These are phyloP conservation scores for Tilletia indica DNA, from an alignment of 1,284 basidiomycete species.

Conservation along the genomic window DNA sequence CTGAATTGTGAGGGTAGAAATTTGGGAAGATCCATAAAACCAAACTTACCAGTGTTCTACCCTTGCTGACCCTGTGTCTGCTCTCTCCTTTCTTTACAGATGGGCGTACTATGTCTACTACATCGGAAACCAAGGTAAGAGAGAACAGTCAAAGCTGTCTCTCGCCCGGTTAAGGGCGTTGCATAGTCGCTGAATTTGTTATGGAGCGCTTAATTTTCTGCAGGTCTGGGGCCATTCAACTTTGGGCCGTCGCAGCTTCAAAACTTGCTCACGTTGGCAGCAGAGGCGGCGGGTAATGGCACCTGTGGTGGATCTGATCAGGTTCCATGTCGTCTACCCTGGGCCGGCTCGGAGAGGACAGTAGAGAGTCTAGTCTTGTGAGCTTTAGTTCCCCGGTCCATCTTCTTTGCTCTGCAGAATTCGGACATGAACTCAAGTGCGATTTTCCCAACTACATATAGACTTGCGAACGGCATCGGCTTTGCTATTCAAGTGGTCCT, in stretches of 20 bases:
- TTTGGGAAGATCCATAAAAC: too few relatives aligned
- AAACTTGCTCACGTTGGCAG: slow-evolving; percentile 63
- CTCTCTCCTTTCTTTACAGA: slow-evolving; percentile 45
- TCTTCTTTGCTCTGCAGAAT: slow-evolving; percentile 22
- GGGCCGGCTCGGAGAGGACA: slow-evolving; percentile 48
- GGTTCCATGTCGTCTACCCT: slow-evolving; percentile 59
- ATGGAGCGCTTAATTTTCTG: too few relatives aligned
- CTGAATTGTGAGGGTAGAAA: slow-evolving; percentile 54
- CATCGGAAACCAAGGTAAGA: slow-evolving; percentile 66
- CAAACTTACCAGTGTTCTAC: too few relatives aligned
- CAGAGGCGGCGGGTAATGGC: slow-evolving; percentile 52
- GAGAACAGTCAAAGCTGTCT: too few relatives aligned
- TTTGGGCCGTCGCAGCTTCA: slow-evolving; percentile 75
- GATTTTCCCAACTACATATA: background rate
- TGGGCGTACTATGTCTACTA: slow-evolving; percentile 74
- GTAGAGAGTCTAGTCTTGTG: slow-evolving; percentile 40
- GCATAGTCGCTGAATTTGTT: too few relatives aligned
- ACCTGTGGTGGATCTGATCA: slow-evolving; percentile 32
- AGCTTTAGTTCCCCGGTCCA: background rate
- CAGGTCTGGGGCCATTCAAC: slow-evolving; percentile 63
- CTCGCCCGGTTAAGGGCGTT: too few relatives aligned
- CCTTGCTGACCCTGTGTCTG: too few relatives aligned
- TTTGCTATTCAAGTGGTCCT: slow-evolving; percentile 57
- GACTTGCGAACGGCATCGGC: slow-evolving; percentile 22
- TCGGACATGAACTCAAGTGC: too few relatives aligned